phyloP scores from a whole-genome alignment of 2,329 filamentous ascomycete genomes.

The Trichoderma cornu-damae region DNA sequence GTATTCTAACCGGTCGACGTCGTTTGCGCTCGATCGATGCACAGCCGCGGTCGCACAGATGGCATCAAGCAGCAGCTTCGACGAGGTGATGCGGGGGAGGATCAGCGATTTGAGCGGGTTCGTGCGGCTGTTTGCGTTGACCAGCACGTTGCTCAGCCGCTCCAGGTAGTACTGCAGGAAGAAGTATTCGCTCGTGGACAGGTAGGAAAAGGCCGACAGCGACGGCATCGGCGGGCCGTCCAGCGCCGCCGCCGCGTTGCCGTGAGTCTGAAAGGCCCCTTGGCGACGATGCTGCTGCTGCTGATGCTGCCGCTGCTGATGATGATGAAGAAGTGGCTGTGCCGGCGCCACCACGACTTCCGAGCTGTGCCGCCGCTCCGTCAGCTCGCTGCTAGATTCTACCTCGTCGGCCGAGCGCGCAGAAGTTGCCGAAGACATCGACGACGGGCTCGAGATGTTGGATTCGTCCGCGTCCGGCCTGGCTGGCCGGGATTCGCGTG shows the following conservation, averaged over 20 bases:
- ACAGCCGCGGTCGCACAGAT: slow-evolving; percentile 6
- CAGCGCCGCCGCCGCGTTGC: neutral
- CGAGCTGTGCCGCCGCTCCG: neutral
- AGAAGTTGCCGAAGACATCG: neutral
- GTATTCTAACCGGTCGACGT: neutral
- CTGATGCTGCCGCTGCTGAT: neutral
- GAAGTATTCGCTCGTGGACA: slow-evolving; percentile 13
- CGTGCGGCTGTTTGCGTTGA: slow-evolving; percentile 10
- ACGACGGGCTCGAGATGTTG: slow-evolving; percentile 3
- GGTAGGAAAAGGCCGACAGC: slow-evolving; percentile 13
- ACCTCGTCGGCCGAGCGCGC: neutral
- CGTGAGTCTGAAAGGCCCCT: neutral
- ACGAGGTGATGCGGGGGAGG: slow-evolving; percentile 10
- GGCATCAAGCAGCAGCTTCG: slow-evolving; percentile 11
- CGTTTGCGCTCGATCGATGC: neutral
- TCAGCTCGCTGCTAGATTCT: neutral
- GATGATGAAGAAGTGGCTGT: neutral
- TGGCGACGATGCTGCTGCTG: neutral
- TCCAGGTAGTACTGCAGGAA: slow-evolving; percentile 15
- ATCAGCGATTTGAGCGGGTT: slow-evolving; percentile 10
- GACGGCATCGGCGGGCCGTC: slow-evolving; percentile 2
- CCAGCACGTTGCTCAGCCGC: slow-evolving; percentile 6
- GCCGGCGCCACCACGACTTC: neutral
- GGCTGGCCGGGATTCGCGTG: slow-evolving; percentile 11
- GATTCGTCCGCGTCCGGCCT: neutral